A percentile compares a stretch with the other conserved stretches of the same genome.
phyloP scores from a whole-genome alignment of 164 flowering plant genomes.

The Protea cynaroides region DNA sequence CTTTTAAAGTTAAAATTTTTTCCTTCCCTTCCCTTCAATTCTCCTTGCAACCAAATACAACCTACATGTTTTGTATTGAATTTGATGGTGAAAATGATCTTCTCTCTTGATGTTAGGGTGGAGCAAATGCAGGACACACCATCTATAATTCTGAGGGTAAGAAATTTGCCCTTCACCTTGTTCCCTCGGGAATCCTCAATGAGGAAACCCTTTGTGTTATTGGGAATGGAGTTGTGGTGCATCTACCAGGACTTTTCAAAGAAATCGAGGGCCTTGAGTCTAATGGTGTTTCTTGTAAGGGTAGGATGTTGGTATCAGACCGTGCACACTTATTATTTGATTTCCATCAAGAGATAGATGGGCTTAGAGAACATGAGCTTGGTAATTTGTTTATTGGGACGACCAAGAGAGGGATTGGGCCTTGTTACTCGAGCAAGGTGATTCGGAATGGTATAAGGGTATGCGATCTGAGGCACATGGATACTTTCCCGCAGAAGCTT shows the following conservation, averaged over 20 bases:
- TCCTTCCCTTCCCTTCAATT: too few species aligned
- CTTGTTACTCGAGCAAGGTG: constrained; percentile 82
- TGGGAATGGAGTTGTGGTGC: constrained; percentile 97
- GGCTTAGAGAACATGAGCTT: constrained; percentile 86
- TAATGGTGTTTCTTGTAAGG: constrained; percentile 78
- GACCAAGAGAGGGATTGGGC: constrained; percentile 94
- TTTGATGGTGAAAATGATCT: too few species aligned
- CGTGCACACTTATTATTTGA: constrained; percentile 92
- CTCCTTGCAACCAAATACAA: too few species aligned
- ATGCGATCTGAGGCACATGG: constrained; percentile 92
- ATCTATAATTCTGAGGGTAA: constrained; percentile 89
- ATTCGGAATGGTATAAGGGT: constrained; percentile 91
- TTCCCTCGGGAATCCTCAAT: constrained; percentile 95
- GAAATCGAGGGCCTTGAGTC: constrained; percentile 90
- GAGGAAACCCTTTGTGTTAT: constrained; percentile 85
- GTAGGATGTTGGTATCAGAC: constrained; percentile 85
- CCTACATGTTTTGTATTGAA: not conserved
- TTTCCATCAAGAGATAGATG: constrained; percentile 87
- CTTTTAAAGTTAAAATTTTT: too few species aligned
- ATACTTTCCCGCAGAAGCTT: constrained; percentile 83
- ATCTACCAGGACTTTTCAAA: constrained; percentile 75
- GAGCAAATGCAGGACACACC: constrained; percentile 98
- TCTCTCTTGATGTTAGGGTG: constrained; percentile 52
- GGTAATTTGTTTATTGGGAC: constrained; percentile 90
- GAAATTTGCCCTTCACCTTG: constrained; percentile 95